Evolutionary conservation across 108 stramenopile genomes (phyloP), one percentile per base, ranked within the genome.

Genomic region (Skeletonema tropicum): DNA sequence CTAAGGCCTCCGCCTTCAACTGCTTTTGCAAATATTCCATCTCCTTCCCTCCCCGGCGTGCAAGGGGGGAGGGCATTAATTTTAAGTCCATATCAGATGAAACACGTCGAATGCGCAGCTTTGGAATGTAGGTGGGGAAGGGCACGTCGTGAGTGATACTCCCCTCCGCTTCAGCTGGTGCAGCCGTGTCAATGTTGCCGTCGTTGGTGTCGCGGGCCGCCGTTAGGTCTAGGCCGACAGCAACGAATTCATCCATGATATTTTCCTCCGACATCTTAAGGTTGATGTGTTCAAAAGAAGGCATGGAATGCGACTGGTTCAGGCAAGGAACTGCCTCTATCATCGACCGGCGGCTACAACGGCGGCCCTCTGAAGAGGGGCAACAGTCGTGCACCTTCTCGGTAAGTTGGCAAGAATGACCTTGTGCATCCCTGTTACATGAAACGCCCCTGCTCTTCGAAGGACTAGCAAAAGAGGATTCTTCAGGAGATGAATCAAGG

Each of bases 31-130:
- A 29, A 70, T 58, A 70, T 25, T 59, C 60, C 32, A 38, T 31
- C 36, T 71, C 70, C 7, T 38, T 60, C 36, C 36, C 70, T 31
- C 69, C 69, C 36, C 69, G 57, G 10, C 69, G 21, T n/a, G 69
- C 69, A 15, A 70, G 25, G 19, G 69, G 69, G 13, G 69, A 70
- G 23, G 69, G 69, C 69, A 70, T 70, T 2, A 55, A 3, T 55
- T 55, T 55, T 23, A 55, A 23, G 52, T 55, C 52, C 19, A 55
- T 25, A 1, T 55, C 52, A 55, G 52, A 55, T 23, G 52, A 9
- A 23, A 55, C 17, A 23, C 52, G 52, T 25, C 52, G 52, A 23
- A 55, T 55, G 9, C 52, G 52, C 52, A 55, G 23, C 52, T 55
- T 55, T 55, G 52, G 52, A 55, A 55, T 55, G n/a, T 23, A 55